Base-by-base conservation (phyloP, 345 rosid genomes). In the Carallia pectinifolia region DNA sequence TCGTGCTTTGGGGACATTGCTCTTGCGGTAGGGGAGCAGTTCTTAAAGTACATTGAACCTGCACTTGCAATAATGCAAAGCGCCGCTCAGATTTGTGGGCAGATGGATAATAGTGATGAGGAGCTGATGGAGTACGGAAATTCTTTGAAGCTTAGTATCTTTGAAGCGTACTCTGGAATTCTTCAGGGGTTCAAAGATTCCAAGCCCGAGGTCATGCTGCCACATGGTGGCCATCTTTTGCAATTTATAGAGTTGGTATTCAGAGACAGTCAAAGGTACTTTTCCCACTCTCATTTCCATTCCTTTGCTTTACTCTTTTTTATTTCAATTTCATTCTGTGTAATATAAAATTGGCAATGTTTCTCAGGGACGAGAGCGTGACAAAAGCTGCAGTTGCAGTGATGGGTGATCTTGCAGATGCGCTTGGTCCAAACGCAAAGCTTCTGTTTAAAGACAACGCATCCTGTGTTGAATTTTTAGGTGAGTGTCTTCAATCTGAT, bases 1-100 rank as follows among this genome's bases (percentile, higher is more conserved):
- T 89, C 97, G 36, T 85, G 90, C 81, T 89, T 95, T 67, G 99
- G 99, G 47, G 99, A 92, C 74, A 85, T 95, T 70, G 97, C 93
- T 67, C 88, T 95, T 72, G 96, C 97, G 3, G 85, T 95, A 23
- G 92, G 96, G 40, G 88, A 79, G 23, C 87, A 86, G 17, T 95
- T 95, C 72, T 89, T 82, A 64, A 90, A 90, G 80, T 95, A 92
- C 23, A 82, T 90, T 3, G 82, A 77, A 16, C 69, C 83, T 69
- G 82, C 92, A 30, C 67, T 90, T 67, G 86, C 83, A 64, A 87
- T 92, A 86, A 86, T 92, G 92, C 96, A 85, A 71, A 91, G 86
- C 6, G 99, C 99, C 58, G 87, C 99, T 3, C 85, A 86, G 80
- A 72, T 88, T 16, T 92, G 92, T 77, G 88, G 88, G 1, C 87